Percentiles rank a stretch among this genome's conserved stretches.
phyloP scores from a whole-genome alignment of 352 stramenopile species.

The Blastocystis sp. region DNA sequence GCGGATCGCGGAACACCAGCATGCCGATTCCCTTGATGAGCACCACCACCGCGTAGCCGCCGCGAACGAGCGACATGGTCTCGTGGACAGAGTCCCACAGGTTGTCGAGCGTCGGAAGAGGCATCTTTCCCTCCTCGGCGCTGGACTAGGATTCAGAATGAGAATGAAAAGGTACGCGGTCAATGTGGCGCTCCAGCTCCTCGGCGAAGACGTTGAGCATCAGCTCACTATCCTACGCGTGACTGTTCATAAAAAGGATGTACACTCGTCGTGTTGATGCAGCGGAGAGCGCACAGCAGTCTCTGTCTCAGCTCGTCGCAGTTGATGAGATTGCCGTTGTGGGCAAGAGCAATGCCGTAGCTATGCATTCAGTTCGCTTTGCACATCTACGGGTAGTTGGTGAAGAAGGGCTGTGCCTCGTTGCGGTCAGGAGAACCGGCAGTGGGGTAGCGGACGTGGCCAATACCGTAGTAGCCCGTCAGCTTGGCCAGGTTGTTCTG shows the following conservation, averaged over 20 bases:
- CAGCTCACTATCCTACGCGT: slow-evolving; percentile 87
- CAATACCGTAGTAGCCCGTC: slow-evolving; percentile 89
- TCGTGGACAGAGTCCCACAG: slow-evolving; percentile 85
- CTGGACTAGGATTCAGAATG: background rate
- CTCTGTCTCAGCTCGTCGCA: slow-evolving; percentile 87
- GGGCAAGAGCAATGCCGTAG: slow-evolving; percentile 85
- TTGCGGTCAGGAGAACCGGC: slow-evolving; percentile 56
- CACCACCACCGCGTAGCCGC: slow-evolving; percentile 91
- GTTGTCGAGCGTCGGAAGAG: slow-evolving; percentile 64
- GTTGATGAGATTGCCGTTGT: slow-evolving; percentile 99
- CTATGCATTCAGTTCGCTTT: slow-evolving; percentile 13
- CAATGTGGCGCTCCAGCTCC: slow-evolving; percentile 77
- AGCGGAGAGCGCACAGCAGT: slow-evolving; percentile 84
- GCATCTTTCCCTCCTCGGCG: slow-evolving; percentile 5
- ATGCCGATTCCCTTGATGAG: slow-evolving; percentile 94
- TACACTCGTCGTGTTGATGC: slow-evolving; percentile 71
- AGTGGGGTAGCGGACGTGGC: slow-evolving; percentile 96
- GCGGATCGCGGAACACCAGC: slow-evolving; percentile 93
- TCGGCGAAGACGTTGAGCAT: slow-evolving; percentile 97
- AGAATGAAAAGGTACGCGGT: slow-evolving; percentile 11
- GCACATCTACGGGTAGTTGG: slow-evolving; percentile 89
- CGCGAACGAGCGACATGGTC: slow-evolving; percentile 89
- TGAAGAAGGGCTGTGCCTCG: slow-evolving; percentile 95
- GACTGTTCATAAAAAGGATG: background rate
- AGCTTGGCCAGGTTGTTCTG: slow-evolving; percentile 94